Evolutionary conservation across 2,329 filamentous ascomycete genomes (phyloP).

Genomic region (Cladobotryum protrusum): DNA sequence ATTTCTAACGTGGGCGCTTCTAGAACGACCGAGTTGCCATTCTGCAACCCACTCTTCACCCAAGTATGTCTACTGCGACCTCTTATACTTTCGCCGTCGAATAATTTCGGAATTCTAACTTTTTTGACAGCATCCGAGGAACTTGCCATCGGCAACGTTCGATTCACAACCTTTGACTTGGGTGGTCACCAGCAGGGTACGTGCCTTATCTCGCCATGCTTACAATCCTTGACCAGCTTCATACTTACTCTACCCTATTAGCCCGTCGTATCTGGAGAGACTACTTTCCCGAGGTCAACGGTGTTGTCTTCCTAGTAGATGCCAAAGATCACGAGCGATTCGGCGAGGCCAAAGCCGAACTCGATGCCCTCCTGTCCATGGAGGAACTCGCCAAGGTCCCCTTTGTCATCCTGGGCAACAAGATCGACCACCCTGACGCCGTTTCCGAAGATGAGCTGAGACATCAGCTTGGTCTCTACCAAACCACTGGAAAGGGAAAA

Average conservation of each 20-base stretch:
- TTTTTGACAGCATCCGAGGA: conserved; percentile 68
- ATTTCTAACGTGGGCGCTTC: conserved; percentile 18
- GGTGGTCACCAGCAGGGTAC: conserved; percentile 88
- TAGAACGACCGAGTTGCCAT: conserved; percentile 91
- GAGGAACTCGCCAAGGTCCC: conserved; percentile 94
- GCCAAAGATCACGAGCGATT: conserved; percentile 96
- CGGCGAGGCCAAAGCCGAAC: conserved; percentile 89
- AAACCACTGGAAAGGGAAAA: conserved; percentile 95
- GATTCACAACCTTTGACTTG: conserved; percentile 91
- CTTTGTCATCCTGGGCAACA: conserved; percentile 95
- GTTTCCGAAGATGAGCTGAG: conserved; percentile 93
- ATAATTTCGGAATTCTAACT: conserved; percentile 11
- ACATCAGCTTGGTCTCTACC: conserved; percentile 86
- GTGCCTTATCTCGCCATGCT: conserved; percentile 13
- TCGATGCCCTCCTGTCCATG: conserved; percentile 92
- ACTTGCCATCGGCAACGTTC: conserved; percentile 85
- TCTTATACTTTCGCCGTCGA: not conserved
- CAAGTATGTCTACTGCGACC: conserved; percentile 54
- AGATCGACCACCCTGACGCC: conserved; percentile 97
- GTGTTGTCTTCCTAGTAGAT: conserved; percentile 96
- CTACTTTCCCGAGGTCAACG: conserved; percentile 93
- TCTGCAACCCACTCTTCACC: conserved; percentile 84
- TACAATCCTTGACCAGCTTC: conserved; percentile 1
- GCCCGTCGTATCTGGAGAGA: conserved; percentile 93
- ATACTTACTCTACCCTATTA: conserved; percentile 26